Percentiles rank a stretch among this genome's conserved stretches.
phyloP scores from a whole-genome alignment of 352 stramenopile genomes.

The Phytophthora rubi region DNA sequence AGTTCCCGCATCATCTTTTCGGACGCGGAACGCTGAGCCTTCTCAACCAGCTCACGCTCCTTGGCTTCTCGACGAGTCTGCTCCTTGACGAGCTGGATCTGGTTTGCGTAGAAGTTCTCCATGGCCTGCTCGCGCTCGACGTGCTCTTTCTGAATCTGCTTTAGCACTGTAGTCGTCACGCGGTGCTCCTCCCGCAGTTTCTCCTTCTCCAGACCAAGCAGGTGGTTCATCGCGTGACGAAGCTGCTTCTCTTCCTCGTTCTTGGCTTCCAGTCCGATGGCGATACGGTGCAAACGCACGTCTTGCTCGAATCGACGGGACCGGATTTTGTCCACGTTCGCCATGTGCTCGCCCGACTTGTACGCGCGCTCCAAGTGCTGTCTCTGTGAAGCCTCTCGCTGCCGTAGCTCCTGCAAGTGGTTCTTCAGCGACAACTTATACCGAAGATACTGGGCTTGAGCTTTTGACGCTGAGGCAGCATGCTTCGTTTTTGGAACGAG shows the following conservation, averaged over 20 bases:
- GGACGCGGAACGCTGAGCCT: slow-evolving; percentile 67
- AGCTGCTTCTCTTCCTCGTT: slow-evolving; percentile 74
- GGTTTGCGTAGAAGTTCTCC: slow-evolving; percentile 75
- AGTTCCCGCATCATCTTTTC: slow-evolving; percentile 77
- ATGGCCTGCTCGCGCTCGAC: slow-evolving; percentile 59
- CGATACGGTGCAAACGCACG: slow-evolving; percentile 68
- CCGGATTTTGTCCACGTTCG: slow-evolving; percentile 76
- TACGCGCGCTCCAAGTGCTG: slow-evolving; percentile 69
- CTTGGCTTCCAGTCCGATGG: slow-evolving; percentile 64
- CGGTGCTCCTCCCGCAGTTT: slow-evolving; percentile 72
- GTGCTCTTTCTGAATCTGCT: slow-evolving; percentile 72
- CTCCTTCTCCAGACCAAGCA: slow-evolving; percentile 71
- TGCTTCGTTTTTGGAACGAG: slow-evolving; percentile 40
- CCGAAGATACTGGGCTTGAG: slow-evolving; percentile 58
- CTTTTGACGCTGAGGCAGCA: slow-evolving; percentile 34
- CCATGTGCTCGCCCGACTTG: slow-evolving; percentile 64
- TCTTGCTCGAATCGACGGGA: slow-evolving; percentile 71
- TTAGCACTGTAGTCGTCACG: slow-evolving; percentile 49
- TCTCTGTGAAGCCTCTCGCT: slow-evolving; percentile 66
- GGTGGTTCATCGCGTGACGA: slow-evolving; percentile 66
- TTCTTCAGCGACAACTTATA: slow-evolving; percentile 79
- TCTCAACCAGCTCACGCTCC: slow-evolving; percentile 71
- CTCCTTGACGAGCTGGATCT: slow-evolving; percentile 74
- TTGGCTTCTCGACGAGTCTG: slow-evolving; percentile 61
- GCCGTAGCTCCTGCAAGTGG: slow-evolving; percentile 65